These are phyloP conservation scores for Colletotrichum sp. DNA, from an alignment of 2,329 filamentous ascomycete species.

Conservation along the genomic window DNA sequence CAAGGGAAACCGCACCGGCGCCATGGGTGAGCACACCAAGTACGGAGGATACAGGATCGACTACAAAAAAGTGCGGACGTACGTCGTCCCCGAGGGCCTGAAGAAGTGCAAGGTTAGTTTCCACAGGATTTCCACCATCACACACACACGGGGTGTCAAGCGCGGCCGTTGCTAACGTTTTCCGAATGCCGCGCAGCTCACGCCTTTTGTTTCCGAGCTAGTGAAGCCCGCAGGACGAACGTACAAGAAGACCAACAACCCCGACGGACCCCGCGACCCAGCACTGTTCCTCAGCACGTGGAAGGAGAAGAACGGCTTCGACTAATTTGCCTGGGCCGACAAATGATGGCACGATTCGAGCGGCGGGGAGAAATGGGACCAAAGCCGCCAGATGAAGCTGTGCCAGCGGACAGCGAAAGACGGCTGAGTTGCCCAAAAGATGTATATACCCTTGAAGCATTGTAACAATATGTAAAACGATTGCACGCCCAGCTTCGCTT, in stretches of 20 bases:
- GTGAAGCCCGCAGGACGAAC: conserved; percentile 49
- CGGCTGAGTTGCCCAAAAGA: neutral
- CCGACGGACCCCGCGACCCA: conserved; percentile 63
- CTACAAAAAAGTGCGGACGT: conserved; percentile 88
- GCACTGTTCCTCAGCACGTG: conserved; percentile 67
- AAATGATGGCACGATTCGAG: neutral
- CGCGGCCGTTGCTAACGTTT: neutral
- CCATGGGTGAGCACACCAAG: conserved; percentile 85
- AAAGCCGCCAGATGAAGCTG: neutral
- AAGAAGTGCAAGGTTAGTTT: conserved; percentile 72
- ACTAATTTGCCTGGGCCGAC: conserved; percentile 40
- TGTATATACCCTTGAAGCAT: conserved; percentile 16
- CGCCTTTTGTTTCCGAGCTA: conserved; percentile 75
- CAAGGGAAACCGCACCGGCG: conserved; percentile 91
- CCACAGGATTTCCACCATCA: neutral
- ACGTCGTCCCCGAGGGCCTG: conserved; percentile 76
- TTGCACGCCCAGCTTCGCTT: neutral
- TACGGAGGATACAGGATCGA: conserved; percentile 86
- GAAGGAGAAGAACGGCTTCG: conserved; percentile 71
- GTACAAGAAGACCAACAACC: conserved; percentile 58
- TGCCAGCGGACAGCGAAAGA: neutral
- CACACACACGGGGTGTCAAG: neutral
- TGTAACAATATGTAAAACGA: conserved; percentile 20
- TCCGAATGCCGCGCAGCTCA: conserved; percentile 62
- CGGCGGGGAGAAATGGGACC: neutral